Base-by-base conservation (phyloP, 2,329 filamentous ascomycete genomes). In the Phaeosphaeria sp. region DNA sequence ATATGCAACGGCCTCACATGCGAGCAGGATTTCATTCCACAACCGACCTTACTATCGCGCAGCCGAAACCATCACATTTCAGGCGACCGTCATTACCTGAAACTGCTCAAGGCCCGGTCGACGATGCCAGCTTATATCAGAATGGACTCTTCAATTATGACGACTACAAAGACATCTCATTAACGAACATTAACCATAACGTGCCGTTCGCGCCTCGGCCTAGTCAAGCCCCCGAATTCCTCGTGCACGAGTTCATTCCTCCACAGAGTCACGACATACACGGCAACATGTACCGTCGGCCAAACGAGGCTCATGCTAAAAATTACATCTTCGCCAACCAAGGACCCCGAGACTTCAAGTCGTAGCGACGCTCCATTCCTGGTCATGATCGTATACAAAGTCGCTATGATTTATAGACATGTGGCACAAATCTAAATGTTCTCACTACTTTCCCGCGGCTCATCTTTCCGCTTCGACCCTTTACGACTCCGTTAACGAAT, bases 311-410 rank as follows among this genome's bases (percentile, higher is more conserved):
- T n/a, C 67, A 74, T 59, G 64, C 77, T 1, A 82, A 81, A 68
- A 80, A 74, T 56, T 83, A 80, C 62, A 79, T 80, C 17, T 83
- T 83, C 55, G 78, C 79, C 46, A 82, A 82, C 49, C 78, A 80
- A 55, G 78, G 77, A 10, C 80, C 80, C 1, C 72, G 76, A 58
- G 77, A 81, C 62, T 82, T 81, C 63, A 62, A 53, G 21, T 53
- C 51, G 41, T 47, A 27, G 33, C 30, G 53, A 9, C 41, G 11
- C 30, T 17, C 9, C 18, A 17, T 21, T 33, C 10, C 41, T 51
- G 25, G 23, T n/a, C 23, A 1, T 10, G 21, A 2, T 21, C 22
- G 27, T 6, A 11, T n/a, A 7, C 44, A 6, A 4, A 9, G 6
- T 27, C 21, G 15, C 25, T 27, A 27, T 27, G 25, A 27, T 27